Base-by-base conservation (phyloP, 192 early-diverging fungal species). In the Entrophospora sp. region DNA sequence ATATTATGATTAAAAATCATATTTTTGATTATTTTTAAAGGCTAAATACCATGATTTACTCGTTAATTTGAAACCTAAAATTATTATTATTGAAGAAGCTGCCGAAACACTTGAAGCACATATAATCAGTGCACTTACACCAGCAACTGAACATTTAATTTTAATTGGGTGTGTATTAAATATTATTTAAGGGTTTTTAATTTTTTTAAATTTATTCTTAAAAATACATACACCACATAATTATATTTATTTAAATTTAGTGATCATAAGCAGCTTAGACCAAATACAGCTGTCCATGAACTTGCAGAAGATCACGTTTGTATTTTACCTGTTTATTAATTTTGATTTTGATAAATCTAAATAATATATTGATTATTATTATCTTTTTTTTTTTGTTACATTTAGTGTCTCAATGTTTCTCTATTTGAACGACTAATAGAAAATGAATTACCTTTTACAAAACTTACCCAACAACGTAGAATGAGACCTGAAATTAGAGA, bases 41-140 rank as follows among this genome's bases (percentile, higher is more conserved):
- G 75, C 82, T 13, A 84, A 84, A 65, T 77, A 84, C 32, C 82
- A 84, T 45, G 71, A 77, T 43, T 58, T 81, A 6, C 48, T 84
- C 1, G 69, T 75, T 31, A 56, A 63, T 34, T 60, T 84, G 14
- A 67, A 56, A 35, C 78, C 82, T 31, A 73, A 67, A 36, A 63
- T 84, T 14, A 75, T 84, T 56, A 74, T 84, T n/a, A 71, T 79
- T 2, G 82, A 84, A 66, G 82, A 84, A 63, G 82, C 82, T 0
- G 80, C 78, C 0, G 82, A 84, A 56, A 78, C 79, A 27, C 28
- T 84, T 46, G 82, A 84, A 52, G 75, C 82, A 3, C 82, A 84
- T 46, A 73, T 84, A 16, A 38, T 78, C 3, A 71, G 74, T 14
- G 76, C 82, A 1, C 61, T 84, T 16, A 75, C 80, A 6, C 69